Conservation (phyloP, 345 rosid species). For the Eutrema japonicum region DNA sequence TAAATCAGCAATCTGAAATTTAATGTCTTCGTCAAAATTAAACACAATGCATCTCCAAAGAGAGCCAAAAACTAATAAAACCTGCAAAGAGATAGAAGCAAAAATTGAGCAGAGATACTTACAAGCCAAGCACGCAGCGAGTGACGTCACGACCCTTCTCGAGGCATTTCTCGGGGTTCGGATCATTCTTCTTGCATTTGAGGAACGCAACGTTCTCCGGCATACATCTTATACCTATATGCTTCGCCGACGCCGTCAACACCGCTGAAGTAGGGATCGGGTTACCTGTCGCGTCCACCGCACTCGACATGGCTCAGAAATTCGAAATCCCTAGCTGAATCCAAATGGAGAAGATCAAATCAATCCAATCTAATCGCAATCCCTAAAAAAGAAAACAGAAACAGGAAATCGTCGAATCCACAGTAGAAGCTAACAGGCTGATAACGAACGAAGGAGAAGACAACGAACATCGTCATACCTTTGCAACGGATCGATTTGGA, state of each 20-base stretch:
- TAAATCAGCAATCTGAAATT: conserved; percentile 9
- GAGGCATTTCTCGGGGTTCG: conserved; percentile 97
- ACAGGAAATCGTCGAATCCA: not conserved
- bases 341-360: not conserved
- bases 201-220: conserved; percentile 84
- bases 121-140: conserved; percentile 92
- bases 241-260: conserved; percentile 88
- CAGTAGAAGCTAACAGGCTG: not conserved
- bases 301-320: conserved; percentile 60
- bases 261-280: conserved; percentile 98
- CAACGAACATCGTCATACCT: conserved; percentile 34
- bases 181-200: conserved; percentile 96
- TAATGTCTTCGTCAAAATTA: not conserved
- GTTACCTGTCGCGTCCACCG: conserved; percentile 68
- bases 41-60: not conserved
- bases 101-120: conserved; percentile 35
- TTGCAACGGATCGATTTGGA: conserved; percentile 37
- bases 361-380: conserved; percentile 31
- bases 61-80: not conserved
- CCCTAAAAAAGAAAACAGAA: not conserved
- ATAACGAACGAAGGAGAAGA: not conserved
- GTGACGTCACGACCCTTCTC: conserved; percentile 95
- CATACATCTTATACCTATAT: conserved; percentile 66
- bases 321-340: conserved; percentile 32
- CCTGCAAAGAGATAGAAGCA: not conserved